Base-by-base conservation (phyloP, 495 filamentous ascomycete genomes). In the Tuber calosporum region DNA sequence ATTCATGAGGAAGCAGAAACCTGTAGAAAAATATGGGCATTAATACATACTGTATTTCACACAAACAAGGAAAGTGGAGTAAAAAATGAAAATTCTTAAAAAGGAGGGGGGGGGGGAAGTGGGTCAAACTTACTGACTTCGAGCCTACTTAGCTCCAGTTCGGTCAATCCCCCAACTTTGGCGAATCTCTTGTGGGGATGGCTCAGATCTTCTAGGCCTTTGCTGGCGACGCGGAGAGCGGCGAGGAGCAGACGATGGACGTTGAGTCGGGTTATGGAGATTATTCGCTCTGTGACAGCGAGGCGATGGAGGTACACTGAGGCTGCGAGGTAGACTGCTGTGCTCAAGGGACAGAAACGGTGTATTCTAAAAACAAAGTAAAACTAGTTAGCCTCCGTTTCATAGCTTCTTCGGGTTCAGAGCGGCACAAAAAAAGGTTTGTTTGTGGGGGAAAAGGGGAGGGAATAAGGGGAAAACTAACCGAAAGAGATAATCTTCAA, bases 271-370 rank as follows among this genome's bases (percentile, higher is more conserved):
- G 92, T 96, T 34, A 97, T 88, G 3, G 88, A 86, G 22, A 95
- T 88, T 20, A 89, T 85, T 69, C 87, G 87, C 76, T 97, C 93
- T 43, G 89, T 84, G 15, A 93, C 86, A 0, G 89, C 90, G 58
- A 98, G 87, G 69, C 88, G 87, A 79, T 93, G 90, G 70, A 97
- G 93, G 82, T 98, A 98, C n/a, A 90, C 83, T 67, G 92, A 92
- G 2, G 95, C 89, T 2, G 95, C 93, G n/a, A 99, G 89, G 78
- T 95, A 97, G 42, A 97, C 96, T 22, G 89, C 94, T 3, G 95
- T 94, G n/a, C 93, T 96, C 88, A 97, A 91, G 34, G 96, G 94
- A 77, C 95, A 99, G 82, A 89, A 98, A 48, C 85, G 86, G 81
- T 98, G 94, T 68, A 98, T 88, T 71, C 80, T 81, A 70, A 42